Percentiles rank a stretch among this genome's conserved stretches.
These are phyloP conservation scores for Cenchrus purpureus DNA, from an alignment of 176 grass and related monocot genomes.

Conservation along the genomic window DNA sequence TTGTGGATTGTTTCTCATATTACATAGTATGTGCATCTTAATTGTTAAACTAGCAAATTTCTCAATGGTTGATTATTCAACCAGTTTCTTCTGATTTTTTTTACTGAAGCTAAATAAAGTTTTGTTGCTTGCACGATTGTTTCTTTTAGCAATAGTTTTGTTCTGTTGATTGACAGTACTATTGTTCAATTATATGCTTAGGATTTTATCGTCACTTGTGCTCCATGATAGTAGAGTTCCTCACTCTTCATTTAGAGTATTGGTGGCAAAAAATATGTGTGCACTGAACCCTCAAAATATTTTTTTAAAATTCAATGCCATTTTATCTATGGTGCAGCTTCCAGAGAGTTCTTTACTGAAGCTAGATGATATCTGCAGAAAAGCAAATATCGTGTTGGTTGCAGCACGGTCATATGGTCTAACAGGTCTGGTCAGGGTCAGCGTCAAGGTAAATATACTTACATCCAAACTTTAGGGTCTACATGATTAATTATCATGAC, in stretches of 20 bases:
- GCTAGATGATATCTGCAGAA: constrained; percentile 85
- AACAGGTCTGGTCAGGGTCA: constrained; percentile 86
- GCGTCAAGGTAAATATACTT: constrained; percentile 70
- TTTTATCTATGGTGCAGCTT: constrained; percentile 54
- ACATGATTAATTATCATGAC: constrained; percentile 32
- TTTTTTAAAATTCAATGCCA: constrained; percentile 26
- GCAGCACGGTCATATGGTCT: constrained; percentile 85
- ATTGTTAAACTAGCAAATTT: not conserved
- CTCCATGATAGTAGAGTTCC: not conserved
- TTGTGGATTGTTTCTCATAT: not conserved
- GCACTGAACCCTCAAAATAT: not conserved
- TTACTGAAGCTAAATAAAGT: not conserved
- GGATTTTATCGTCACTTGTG: constrained; percentile 12
- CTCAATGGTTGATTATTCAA: not conserved
- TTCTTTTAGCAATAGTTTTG: not conserved
- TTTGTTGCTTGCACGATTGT: not conserved
- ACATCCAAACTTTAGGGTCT: not conserved
- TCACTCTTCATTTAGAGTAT: constrained; percentile 20
- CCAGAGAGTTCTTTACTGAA: constrained; percentile 77
- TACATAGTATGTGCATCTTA: not conserved
- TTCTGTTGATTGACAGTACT: constrained; percentile 1
- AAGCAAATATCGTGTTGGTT: constrained; percentile 77
- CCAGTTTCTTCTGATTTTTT: not conserved
- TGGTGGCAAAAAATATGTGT: constrained; percentile 4
- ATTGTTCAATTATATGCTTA: not conserved